A percentile compares a stretch with the other conserved stretches of the same genome.
phyloP scores from a whole-genome alignment of 2,329 filamentous ascomycete genomes.

The Epichloe coenophiala region DNA sequence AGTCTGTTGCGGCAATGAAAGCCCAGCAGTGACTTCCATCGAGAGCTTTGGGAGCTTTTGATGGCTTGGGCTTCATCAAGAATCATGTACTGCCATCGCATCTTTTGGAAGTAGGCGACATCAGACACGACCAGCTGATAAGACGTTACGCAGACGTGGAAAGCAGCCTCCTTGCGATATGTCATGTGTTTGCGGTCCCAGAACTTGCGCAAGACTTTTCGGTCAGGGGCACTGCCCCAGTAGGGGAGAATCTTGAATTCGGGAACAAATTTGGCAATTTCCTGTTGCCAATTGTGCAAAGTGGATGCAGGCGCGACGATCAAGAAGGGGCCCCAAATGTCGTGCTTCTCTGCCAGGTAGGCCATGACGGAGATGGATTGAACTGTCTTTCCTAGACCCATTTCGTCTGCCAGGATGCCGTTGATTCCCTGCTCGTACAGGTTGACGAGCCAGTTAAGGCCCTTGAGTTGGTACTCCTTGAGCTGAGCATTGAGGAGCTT shows the following conservation, averaged over 20 bases:
- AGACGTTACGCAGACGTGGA: constrained; percentile 92
- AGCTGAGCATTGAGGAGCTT: constrained; percentile 86
- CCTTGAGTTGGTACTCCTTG: constrained; percentile 98
- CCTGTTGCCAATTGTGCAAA: constrained; percentile 98
- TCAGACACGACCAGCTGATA: constrained; percentile 96
- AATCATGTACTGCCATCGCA: constrained; percentile 99
- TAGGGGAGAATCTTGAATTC: constrained; percentile 92
- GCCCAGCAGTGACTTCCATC: constrained; percentile 88
- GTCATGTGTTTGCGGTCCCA: constrained; percentile 98
- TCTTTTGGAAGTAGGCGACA: constrained; percentile 95
- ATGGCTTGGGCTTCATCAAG: constrained; percentile 97
- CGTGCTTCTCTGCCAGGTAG: constrained; percentile 91
- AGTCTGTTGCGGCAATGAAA: constrained; percentile 95
- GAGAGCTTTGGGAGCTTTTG: constrained; percentile 91
- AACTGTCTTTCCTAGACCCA: constrained; percentile 98
- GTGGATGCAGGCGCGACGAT: constrained; percentile 95
- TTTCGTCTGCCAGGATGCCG: constrained; percentile 95
- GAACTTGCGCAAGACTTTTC: constrained; percentile 94
- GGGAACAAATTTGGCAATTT: constrained; percentile 90
- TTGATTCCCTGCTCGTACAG: constrained; percentile 99
- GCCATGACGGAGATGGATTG: constrained; percentile 99
- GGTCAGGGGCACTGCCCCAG: constrained; percentile 88
- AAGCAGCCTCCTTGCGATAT: constrained; percentile 83
- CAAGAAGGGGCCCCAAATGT: constrained; percentile 95
- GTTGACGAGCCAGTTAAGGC: constrained; percentile 98